Conservation (phyloP, 2,329 filamentous ascomycete species). For the Phyllosticta paracitricarpa region DNA sequence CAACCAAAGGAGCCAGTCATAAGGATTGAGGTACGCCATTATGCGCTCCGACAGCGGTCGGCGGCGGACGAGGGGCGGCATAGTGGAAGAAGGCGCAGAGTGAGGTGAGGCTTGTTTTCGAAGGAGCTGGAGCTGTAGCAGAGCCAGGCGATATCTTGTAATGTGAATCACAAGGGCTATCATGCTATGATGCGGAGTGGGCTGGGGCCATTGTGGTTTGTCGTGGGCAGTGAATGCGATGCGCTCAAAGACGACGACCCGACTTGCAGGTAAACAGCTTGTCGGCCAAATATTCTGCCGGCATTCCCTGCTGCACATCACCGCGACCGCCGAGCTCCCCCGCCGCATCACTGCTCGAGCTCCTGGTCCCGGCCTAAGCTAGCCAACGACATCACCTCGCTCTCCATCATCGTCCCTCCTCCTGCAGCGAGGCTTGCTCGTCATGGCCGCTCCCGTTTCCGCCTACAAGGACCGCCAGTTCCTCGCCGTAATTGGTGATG, state of each 20-base stretch:
- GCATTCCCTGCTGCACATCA: background rate
- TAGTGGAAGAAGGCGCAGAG: slow-evolving; percentile 23
- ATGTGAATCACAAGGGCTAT: background rate
- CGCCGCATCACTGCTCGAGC: slow-evolving; percentile 8
- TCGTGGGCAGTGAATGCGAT: background rate
- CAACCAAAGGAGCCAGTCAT: slow-evolving; percentile 82
- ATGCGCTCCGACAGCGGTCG: slow-evolving; percentile 73
- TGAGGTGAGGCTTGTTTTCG: background rate
- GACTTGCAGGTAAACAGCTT: background rate
- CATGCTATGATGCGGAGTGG: background rate
- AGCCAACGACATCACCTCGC: background rate
- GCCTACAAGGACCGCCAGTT: slow-evolving; percentile 79
- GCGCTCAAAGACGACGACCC: background rate
- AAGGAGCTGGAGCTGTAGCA: background rate
- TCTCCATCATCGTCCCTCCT: slow-evolving; percentile 4
- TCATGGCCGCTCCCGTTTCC: slow-evolving; percentile 50
- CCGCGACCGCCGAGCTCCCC: background rate
- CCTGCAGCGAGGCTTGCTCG: background rate
- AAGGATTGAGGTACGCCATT: slow-evolving; percentile 68
- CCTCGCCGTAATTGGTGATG: slow-evolving; percentile 93
- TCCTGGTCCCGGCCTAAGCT: slow-evolving; percentile 1
- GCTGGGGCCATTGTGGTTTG: slow-evolving; percentile 4
- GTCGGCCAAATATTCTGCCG: background rate
- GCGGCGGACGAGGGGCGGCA: slow-evolving; percentile 75
- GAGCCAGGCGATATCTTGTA: no score